Base-by-base conservation (phyloP, 345 rosid species). In the Syzygium aromaticum region DNA sequence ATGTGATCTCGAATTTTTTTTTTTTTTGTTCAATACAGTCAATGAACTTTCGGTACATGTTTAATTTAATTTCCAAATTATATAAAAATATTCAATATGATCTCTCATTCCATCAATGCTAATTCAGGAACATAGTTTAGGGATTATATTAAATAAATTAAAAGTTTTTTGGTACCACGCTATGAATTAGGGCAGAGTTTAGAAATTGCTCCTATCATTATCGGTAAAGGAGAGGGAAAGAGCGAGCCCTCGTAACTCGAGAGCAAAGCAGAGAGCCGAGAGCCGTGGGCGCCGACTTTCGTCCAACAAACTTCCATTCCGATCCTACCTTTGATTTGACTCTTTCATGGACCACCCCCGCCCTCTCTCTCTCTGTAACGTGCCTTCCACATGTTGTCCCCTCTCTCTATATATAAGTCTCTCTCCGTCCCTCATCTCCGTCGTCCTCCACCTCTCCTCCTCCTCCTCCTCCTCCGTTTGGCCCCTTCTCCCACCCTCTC, bases 31-130 rank as follows among this genome's bases (percentile, higher is more conserved):
- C 7, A 43, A 43, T 43, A 1, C 1, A 43, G 46, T 43, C 46
- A 1, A 4, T 43, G 46, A 43, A 43, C 1, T 43, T 43, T 43
- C 7, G 7, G 46, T 43, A 43, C 46, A 5, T 3, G 27, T 25
- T 59, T 0, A 25, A 59, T 27, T 57, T 0, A 11, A 0, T 57
- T 4, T 5, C 1, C 4, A 6, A 57, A 25, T 0, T 11, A 0
- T 6, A 25, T 0, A 0, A 25, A 57, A 2, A 57, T 2, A n/a
- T n/a, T n/a, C n/a, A n/a, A n/a, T n/a, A n/a, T n/a, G n/a, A n/a
- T n/a, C n/a, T n/a, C n/a, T n/a, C n/a, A n/a, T n/a, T n/a, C n/a
- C n/a, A n/a, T n/a, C n/a, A n/a, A n/a, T n/a, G n/a, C n/a, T n/a
- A n/a, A n/a, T n/a, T n/a, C n/a, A n/a, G n/a, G n/a, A n/a, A n/a